Evolutionary conservation across 352 stramenopile genomes (phyloP), one percentile per base, ranked within the genome.

Genomic region (Pythium pectinolyticum): DNA sequence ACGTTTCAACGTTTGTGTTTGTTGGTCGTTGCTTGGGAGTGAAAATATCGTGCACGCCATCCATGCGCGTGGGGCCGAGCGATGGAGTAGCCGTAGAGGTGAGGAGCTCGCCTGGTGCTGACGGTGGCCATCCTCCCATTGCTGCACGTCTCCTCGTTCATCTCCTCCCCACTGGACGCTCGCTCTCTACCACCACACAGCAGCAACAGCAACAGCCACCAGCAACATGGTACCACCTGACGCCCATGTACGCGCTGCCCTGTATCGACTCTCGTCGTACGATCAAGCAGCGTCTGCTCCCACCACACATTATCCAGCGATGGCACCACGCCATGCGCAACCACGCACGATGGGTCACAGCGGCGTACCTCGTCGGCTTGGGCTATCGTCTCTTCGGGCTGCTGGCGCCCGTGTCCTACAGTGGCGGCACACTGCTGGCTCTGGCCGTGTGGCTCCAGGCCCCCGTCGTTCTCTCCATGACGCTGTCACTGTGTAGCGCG

Each of bases 401-500:
- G 20, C 20, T 49, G 41, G 22, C 19, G 7, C 32, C 51, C 5
- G n/a, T 4, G 15, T 12, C 3, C 12, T 31, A 25, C 37, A 32
- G 19, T 15, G 28, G 53, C 17, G 40, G 53, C 40, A 31, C 17
- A 22, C 17, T 7, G 25, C 41, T 54, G 7, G 0, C 34, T 12
- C 12, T 48, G 24, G 27, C 55, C 12, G n/a, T 24, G 41, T n/a
- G 43, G 22, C 22, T 41, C 7, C 55, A 53, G 32, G 10, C 34
- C 11, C 55, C 31, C 4, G 27, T 17, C 10, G 40, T 62, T 9
- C 11, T 46, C 2, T 31, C 11, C 15, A 27, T 24, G 1, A 37
- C n/a, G 12, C 28, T 62, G 2, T 62, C 55, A n/a, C n/a, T 48
- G 17, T 27, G 53, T 14, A 11, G 15, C 25, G 53, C 50, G 12